Evolutionary conservation across 2,329 filamentous ascomycete genomes (phyloP).

Genomic region (Stromatinia cepivora): DNA sequence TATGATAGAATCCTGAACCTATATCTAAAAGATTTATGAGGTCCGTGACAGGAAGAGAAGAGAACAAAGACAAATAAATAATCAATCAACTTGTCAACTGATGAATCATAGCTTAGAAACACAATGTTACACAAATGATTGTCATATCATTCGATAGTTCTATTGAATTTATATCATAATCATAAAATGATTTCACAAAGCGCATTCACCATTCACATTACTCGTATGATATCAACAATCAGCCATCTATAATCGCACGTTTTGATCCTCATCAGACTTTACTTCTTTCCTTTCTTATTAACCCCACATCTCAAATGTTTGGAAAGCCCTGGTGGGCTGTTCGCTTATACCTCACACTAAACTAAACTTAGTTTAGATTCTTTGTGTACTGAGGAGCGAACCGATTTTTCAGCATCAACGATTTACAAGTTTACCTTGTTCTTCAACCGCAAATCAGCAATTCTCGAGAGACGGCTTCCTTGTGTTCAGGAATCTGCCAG

Average conservation of each 20-base stretch:
- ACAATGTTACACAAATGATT: neutral
- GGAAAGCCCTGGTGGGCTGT: constrained; percentile 14
- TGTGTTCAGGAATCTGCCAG: constrained; percentile 41
- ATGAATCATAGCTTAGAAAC: constrained; percentile 10
- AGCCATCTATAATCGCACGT: neutral
- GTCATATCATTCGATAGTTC: neutral
- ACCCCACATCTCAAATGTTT: constrained; percentile 12
- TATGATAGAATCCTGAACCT: neutral
- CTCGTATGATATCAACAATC: neutral
- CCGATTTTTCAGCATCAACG: constrained; percentile 22
- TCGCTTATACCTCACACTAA: constrained; percentile 22
- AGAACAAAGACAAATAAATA: constrained; percentile 14
- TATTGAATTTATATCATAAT: neutral
- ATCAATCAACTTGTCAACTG: neutral
- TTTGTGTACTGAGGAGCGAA: constrained; percentile 22
- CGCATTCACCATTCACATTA: neutral
- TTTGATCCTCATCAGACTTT: neutral
- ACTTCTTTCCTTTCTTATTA: neutral
- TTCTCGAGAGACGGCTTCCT: constrained; percentile 44
- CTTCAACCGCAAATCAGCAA: constrained; percentile 26
- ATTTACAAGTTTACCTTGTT: constrained; percentile 24
- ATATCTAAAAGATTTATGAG: neutral
- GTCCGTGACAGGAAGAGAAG: neutral
- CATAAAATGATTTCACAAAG: neutral
- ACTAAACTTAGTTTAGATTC: constrained; percentile 22